These are phyloP conservation scores for Benincasa hispida DNA, from an alignment of 306 rosid genomes.

Conservation along the genomic window DNA sequence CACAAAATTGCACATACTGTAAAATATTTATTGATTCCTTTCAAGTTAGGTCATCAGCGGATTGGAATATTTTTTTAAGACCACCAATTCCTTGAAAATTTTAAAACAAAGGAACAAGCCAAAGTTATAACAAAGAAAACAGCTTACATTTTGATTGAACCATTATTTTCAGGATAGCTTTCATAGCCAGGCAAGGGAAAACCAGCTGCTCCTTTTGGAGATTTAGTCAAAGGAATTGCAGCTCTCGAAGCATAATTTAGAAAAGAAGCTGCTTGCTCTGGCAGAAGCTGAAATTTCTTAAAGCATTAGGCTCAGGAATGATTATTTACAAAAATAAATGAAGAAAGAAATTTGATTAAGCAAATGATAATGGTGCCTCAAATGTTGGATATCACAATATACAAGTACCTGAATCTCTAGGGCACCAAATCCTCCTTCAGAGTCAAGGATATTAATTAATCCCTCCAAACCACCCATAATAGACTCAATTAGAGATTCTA, in stretches of 20 bases:
- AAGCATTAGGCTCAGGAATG: conserved; percentile 24
- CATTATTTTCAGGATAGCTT: conserved; percentile 90
- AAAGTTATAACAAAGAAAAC: conserved; percentile 6
- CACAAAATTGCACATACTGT: not conserved
- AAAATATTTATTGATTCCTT: not conserved
- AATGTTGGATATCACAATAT: not conserved
- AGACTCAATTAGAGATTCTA: conserved; percentile 94
- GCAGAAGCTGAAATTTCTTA: conserved; percentile 68
- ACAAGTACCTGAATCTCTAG: conserved; percentile 74
- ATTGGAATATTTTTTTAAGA: not conserved
- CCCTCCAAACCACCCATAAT: conserved; percentile 99
- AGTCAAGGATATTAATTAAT: conserved; percentile 85
- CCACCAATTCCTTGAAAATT: not conserved
- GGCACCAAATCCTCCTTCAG: conserved; percentile 99
- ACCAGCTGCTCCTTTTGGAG: conserved; percentile 69
- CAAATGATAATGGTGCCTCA: not conserved
- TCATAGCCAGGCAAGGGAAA: conserved; percentile 91
- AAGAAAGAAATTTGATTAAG: not conserved
- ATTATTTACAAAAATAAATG: not conserved
- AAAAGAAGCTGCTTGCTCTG: conserved; percentile 91
- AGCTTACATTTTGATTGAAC: conserved; percentile 81
- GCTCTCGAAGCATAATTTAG: conserved; percentile 77
- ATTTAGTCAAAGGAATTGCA: conserved; percentile 55
- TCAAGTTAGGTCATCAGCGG: not conserved
- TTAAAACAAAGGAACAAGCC: not conserved